Evolutionary conservation across 1,284 basidiomycete genomes (phyloP).

Genomic region (Fistulinella staudtii): DNA sequence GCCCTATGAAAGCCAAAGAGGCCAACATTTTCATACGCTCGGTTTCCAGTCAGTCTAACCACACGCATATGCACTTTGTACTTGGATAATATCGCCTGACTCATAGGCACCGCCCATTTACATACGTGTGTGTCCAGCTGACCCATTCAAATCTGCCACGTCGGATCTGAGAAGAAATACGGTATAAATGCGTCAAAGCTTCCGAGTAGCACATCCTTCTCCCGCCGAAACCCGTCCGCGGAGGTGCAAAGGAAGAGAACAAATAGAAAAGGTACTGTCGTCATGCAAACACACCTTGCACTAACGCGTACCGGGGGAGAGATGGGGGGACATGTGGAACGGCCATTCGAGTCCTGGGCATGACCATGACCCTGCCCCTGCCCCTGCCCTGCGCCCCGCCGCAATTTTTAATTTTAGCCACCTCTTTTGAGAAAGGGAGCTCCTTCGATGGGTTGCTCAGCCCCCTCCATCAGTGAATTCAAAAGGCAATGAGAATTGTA

Average conservation of each 20-base stretch:
- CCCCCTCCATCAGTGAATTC: slow-evolving; percentile 6
- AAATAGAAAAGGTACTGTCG: slow-evolving; percentile 14
- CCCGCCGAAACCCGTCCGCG: slow-evolving; percentile 7
- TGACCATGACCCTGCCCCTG: background rate
- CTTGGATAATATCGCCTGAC: background rate
- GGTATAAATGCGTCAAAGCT: background rate
- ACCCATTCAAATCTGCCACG: slow-evolving; percentile 8
- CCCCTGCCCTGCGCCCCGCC: background rate
- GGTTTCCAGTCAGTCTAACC: too few relatives aligned
- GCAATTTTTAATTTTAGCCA: background rate
- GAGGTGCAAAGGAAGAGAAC: slow-evolving; percentile 4
- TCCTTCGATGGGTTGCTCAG: background rate
- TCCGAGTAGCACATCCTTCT: background rate
- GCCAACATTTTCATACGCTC: too few relatives aligned
- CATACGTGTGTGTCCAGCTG: slow-evolving; percentile 4
- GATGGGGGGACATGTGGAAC: slow-evolving; percentile 10
- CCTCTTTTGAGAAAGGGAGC: background rate
- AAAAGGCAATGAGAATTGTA: slow-evolving; percentile 9
- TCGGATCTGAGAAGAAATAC: slow-evolving; percentile 16
- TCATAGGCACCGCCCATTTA: slow-evolving; percentile 5
- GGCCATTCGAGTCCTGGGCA: background rate
- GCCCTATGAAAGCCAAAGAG: background rate
- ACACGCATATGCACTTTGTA: background rate
- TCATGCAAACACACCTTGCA: slow-evolving; percentile 7
- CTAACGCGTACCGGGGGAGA: background rate